These are phyloP conservation scores for Marasmius fiardii DNA, from an alignment of 1,284 basidiomycete species.

Conservation along the genomic window DNA sequence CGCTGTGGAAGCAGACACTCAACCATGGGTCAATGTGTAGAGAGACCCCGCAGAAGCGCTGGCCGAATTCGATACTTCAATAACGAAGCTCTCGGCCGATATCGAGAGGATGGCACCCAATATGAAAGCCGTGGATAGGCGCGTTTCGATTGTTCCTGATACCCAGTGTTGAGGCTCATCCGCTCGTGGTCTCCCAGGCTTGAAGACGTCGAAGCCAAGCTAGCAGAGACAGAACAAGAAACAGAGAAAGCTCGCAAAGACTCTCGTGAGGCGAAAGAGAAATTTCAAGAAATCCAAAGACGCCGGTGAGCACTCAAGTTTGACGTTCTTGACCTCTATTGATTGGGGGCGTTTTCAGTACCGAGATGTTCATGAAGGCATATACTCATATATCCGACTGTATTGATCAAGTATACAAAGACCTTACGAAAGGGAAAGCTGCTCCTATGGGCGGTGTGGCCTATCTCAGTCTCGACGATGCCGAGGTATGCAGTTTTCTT, in stretches of 20 bases:
- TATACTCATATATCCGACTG: slow-evolving; percentile 94
- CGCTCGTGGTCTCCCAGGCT: slow-evolving; percentile 65
- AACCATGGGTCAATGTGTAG: slow-evolving; percentile 28
- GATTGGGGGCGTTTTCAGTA: slow-evolving; percentile 31
- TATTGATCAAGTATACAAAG: slow-evolving; percentile 97
- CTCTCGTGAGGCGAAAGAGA: slow-evolving; percentile 85
- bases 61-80: slow-evolving; percentile 75
- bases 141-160: slow-evolving; percentile 17
- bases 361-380: slow-evolving; percentile 92
- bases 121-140: slow-evolving; percentile 92
- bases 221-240: slow-evolving; percentile 71
- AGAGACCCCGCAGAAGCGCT: slow-evolving; percentile 67
- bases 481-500: slow-evolving; percentile 58
- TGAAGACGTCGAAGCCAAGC: slow-evolving; percentile 87
- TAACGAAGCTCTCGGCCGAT: slow-evolving; percentile 73
- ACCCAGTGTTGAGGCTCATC: neutral
- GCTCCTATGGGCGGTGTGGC: slow-evolving; percentile 95
- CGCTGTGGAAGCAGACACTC: slow-evolving; percentile 1
- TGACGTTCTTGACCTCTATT: neutral
- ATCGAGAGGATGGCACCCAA: slow-evolving; percentile 96
- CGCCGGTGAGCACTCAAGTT: slow-evolving; percentile 49
- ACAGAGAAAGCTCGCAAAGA: slow-evolving; percentile 79
- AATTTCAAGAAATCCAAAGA: slow-evolving; percentile 87
- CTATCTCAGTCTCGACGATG: slow-evolving; percentile 94
- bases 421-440: slow-evolving; percentile 92